Evolutionary conservation across 2,329 filamentous ascomycete species (phyloP).

Genomic region (Botryotinia narcissicola): DNA sequence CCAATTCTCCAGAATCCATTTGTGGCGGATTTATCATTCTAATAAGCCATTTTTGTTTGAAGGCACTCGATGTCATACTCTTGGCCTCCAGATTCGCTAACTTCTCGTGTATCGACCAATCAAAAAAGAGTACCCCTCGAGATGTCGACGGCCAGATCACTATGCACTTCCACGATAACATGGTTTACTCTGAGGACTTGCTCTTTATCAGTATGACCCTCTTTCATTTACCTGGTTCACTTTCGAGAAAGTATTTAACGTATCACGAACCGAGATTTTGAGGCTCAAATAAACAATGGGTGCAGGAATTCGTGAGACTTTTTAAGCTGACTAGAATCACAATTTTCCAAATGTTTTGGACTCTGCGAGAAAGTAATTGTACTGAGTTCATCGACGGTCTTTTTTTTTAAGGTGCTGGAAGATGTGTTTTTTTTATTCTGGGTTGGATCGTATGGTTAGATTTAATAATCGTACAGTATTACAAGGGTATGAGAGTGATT

Average conservation of each 20-base stretch:
- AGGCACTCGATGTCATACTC: not conserved
- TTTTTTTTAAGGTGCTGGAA: not conserved
- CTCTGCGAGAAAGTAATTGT: not conserved
- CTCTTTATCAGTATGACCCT: not conserved
- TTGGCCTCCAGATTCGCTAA: not conserved
- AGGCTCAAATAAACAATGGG: not conserved
- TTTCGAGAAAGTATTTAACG: fast-evolving
- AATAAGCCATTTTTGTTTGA: not conserved
- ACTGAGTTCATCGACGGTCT: fast-evolving
- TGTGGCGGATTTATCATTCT: not conserved
- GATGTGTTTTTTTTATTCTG: no score
- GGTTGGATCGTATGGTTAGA: not conserved
- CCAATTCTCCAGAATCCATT: not conserved
- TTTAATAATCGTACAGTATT: no score
- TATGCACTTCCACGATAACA: not conserved
- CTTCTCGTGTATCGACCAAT: not conserved
- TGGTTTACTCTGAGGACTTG: not conserved
- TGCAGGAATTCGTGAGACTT: not conserved
- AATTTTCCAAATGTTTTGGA: not conserved
- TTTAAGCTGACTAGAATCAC: not conserved
- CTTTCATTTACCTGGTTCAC: not conserved
- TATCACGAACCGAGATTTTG: not conserved
- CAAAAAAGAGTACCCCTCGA: not conserved
- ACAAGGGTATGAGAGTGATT: no score
- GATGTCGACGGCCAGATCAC: not conserved